Evolutionary conservation across 108 stramenopile genomes (phyloP).

Genomic region (Seminavis robusta): DNA sequence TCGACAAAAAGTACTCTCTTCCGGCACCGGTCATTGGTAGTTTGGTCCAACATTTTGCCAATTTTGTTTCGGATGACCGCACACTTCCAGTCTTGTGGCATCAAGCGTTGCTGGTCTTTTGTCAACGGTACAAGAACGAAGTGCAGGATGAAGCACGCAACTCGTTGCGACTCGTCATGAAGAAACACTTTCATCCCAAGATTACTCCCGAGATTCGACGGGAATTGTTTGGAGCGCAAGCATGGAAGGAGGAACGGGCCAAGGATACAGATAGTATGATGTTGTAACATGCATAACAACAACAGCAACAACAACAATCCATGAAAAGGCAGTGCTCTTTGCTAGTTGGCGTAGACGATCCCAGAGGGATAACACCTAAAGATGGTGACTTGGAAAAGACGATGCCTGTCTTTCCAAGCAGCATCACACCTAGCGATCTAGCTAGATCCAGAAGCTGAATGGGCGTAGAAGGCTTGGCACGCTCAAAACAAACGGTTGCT

Average conservation of each 20-base stretch:
- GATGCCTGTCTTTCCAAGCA: no score
- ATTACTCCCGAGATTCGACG: conserved; percentile 96
- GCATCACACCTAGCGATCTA: no score
- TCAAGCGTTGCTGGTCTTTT: conserved; percentile 91
- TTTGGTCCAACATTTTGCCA: conserved; percentile 88
- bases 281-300: no score
- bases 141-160: conserved; percentile 80
- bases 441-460: no score
- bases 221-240: conserved; percentile 89
- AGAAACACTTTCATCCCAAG: conserved; percentile 88
- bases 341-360: no score
- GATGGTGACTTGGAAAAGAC: no score
- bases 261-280: no score
- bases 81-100: conserved; percentile 96
- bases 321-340: no score
- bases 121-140: conserved; percentile 93
- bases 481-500: no score
- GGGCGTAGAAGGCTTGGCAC: no score
- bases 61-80: conserved; percentile 59
- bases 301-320: no score
- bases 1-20: conserved; percentile 98
- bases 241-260: conserved; percentile 73
- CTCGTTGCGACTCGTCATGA: conserved; percentile 70
- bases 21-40: conserved; percentile 91
- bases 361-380: no score